Conservation (phyloP, 768 basidiomycete genomes). For the Pulveroboletus frians region DNA sequence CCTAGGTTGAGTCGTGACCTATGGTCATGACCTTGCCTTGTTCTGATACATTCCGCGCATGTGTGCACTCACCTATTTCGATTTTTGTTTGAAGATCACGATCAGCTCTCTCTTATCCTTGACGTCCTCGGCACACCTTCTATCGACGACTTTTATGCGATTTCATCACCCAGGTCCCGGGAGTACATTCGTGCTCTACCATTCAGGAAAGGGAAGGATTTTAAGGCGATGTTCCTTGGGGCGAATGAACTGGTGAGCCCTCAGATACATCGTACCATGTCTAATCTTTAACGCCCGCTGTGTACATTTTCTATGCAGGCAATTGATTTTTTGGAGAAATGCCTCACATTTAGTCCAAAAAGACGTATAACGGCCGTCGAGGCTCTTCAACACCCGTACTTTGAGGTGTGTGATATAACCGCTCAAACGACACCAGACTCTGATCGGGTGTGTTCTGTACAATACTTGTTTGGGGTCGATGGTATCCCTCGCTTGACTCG, state of each 20-base stretch:
- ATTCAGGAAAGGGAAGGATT: slow-evolving; percentile 75
- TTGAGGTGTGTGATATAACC: slow-evolving; percentile 49
- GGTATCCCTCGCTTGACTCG: neutral
- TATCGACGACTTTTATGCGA: slow-evolving; percentile 93
- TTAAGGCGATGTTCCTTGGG: slow-evolving; percentile 64
- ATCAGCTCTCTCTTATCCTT: slow-evolving; percentile 88
- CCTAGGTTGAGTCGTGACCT: neutral
- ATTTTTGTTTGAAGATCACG: slow-evolving; percentile 57
- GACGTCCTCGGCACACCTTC: slow-evolving; percentile 90
- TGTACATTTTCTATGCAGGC: slow-evolving; percentile 37
- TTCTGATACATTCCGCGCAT: neutral
- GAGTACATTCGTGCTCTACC: slow-evolving; percentile 88
- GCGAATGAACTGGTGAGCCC: slow-evolving; percentile 58
- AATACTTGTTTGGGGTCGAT: neutral
- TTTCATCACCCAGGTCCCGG: slow-evolving; percentile 70
- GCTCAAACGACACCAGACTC: neutral
- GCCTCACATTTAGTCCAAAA: slow-evolving; percentile 81
- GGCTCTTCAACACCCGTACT: slow-evolving; percentile 84
- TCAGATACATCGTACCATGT: neutral
- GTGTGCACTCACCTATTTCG: neutral
- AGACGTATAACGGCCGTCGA: slow-evolving; percentile 85
- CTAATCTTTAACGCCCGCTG: neutral
- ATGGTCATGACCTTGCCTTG: neutral
- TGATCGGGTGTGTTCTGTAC: neutral
- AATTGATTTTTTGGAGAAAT: slow-evolving; percentile 73